phyloP scores from a whole-genome alignment of 257 asterid species.

The Ajuga chamaepitys region DNA sequence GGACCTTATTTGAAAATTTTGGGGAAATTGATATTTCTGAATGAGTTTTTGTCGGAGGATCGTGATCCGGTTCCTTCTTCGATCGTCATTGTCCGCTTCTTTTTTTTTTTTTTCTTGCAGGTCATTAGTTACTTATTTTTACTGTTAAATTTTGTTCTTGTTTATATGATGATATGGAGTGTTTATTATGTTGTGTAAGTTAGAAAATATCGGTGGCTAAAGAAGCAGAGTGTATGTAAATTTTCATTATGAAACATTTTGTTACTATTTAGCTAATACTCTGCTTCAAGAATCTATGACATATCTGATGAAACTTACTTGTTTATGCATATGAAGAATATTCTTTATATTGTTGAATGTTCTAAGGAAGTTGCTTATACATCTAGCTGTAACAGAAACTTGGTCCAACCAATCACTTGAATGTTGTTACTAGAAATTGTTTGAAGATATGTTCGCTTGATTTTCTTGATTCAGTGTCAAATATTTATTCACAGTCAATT shows the following conservation, averaged over 20 bases:
- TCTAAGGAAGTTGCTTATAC: neutral
- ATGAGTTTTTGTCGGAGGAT: constrained; percentile 86
- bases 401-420: neutral
- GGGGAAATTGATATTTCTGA: constrained; percentile 57
- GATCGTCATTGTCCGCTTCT: constrained; percentile 60
- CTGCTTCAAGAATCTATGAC: neutral
- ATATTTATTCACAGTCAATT: neutral
- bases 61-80: constrained; percentile 91
- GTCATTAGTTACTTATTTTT: constrained; percentile 19
- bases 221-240: neutral
- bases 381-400: neutral
- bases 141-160: neutral
- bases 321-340: neutral
- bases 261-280: neutral
- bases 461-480: neutral
- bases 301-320: neutral
- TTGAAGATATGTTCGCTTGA: no score
- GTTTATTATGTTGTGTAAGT: no score
- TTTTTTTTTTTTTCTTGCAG: constrained; percentile 49
- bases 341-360: neutral
- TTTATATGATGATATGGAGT: neutral
- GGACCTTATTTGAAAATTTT: constrained; percentile 48
- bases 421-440: no score
- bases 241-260: neutral
- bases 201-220: no score